phyloP scores from a whole-genome alignment of 1,139 yeast genomes.

The Debaryomyces psychrophilus region DNA sequence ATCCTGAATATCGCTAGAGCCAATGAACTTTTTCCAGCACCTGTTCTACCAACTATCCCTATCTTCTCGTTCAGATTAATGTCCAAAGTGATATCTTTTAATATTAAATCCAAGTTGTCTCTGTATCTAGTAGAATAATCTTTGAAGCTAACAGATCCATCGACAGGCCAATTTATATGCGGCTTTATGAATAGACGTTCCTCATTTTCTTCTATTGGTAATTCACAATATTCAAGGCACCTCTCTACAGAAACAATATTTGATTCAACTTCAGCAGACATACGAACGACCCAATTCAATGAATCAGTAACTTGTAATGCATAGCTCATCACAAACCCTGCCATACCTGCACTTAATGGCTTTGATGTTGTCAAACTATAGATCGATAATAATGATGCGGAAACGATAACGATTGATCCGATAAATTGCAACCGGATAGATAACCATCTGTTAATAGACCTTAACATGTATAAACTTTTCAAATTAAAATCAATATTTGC shows the following conservation, averaged over 20 bases:
- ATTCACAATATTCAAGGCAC: conserved; percentile 37
- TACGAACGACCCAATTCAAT: conserved; percentile 35
- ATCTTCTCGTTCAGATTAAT: conserved; percentile 39
- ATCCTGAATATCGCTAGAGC: conserved; percentile 43
- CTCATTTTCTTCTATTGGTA: conserved; percentile 40
- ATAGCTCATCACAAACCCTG: conserved; percentile 43
- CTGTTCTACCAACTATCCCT: conserved; percentile 47
- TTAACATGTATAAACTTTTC: conserved; percentile 56
- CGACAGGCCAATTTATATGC: conserved; percentile 32
- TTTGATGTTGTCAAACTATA: conserved; percentile 24
- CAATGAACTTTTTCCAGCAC: conserved; percentile 45
- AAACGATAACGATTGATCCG: conserved; percentile 35
- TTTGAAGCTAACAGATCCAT: conserved; percentile 34
- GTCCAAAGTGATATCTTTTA: conserved; percentile 29
- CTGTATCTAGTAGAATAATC: conserved; percentile 39
- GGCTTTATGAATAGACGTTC: conserved; percentile 26
- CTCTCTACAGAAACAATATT: conserved; percentile 40
- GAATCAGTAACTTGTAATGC: conserved; percentile 36
- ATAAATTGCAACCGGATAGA: conserved; percentile 42
- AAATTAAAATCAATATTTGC: conserved; percentile 66
- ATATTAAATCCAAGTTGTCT: conserved; percentile 40
- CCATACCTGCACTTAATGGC: conserved; percentile 35
- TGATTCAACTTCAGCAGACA: conserved; percentile 41
- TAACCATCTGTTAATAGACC: conserved; percentile 44
- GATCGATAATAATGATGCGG: conserved; percentile 32